Conservation (phyloP, 495 filamentous ascomycete genomes). For the Amniculicola lignicola region DNA sequence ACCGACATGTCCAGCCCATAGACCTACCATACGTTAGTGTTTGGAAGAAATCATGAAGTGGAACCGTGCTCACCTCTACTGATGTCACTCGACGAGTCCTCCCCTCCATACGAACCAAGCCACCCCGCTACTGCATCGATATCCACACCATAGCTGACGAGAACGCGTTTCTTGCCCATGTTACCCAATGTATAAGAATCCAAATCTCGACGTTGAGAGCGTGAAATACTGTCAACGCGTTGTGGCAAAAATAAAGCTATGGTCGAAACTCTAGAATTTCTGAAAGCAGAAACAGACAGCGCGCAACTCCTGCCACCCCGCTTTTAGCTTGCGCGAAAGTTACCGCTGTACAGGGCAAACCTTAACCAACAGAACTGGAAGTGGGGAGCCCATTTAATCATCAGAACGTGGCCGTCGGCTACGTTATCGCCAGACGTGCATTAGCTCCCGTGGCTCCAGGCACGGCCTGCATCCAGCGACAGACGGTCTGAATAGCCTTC, state of each 20-base stretch:
- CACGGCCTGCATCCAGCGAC: no score
- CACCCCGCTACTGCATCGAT: slow-evolving; percentile 71
- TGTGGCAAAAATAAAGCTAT: no score
- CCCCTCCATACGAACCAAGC: slow-evolving; percentile 70
- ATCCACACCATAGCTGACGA: slow-evolving; percentile 56
- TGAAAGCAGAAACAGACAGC: no score
- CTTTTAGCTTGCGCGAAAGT: slow-evolving; percentile 20
- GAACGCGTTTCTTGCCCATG: slow-evolving; percentile 62
- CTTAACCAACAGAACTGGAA: no score
- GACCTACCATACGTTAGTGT: slow-evolving; percentile 45
- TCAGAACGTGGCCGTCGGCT: no score
- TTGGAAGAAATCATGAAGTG: neutral
- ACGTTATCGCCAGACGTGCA: slow-evolving; percentile 1
- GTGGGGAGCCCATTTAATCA: no score
- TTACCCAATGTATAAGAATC: no score
- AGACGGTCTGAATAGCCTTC: no score
- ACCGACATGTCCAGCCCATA: slow-evolving; percentile 71
- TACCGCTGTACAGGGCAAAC: slow-evolving; percentile 2
- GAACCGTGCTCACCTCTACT: slow-evolving; percentile 49
- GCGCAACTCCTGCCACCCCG: slow-evolving; percentile 4
- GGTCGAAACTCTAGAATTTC: no score
- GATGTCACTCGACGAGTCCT: slow-evolving; percentile 68
- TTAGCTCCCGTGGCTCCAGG: slow-evolving; percentile 23
- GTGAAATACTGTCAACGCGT: no score
- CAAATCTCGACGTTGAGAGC: no score